Evolutionary conservation across 2,329 filamentous ascomycete genomes (phyloP).

Genomic region (Mariannaea elegans): DNA sequence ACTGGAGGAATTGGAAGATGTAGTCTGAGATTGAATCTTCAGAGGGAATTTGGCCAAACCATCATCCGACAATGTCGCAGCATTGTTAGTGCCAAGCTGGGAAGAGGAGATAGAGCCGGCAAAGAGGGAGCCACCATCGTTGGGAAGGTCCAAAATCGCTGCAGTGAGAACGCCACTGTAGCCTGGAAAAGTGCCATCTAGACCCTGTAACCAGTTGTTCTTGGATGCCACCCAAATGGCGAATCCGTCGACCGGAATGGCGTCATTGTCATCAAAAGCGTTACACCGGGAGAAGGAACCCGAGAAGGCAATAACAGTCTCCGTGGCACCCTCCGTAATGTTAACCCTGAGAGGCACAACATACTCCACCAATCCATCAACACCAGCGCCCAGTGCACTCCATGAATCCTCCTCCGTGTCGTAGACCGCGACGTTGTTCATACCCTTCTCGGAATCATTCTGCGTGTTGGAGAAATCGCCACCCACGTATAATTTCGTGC

Average conservation of each 20-base stretch:
- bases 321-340: slow-evolving; percentile 71
- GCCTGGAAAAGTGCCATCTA: slow-evolving; percentile 70
- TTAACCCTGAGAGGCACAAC: slow-evolving; percentile 85
- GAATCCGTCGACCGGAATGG: slow-evolving; percentile 75
- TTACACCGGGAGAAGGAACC: slow-evolving; percentile 81
- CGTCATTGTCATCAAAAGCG: slow-evolving; percentile 69
- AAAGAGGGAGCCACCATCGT: slow-evolving; percentile 72
- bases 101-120: slow-evolving; percentile 85
- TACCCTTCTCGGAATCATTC: slow-evolving; percentile 65
- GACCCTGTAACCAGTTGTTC: slow-evolving; percentile 87
- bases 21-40: slow-evolving; percentile 53
- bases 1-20: slow-evolving; percentile 46
- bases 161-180: slow-evolving; percentile 79
- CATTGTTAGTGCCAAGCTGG: slow-evolving; percentile 76
- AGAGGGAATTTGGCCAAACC: slow-evolving; percentile 67
- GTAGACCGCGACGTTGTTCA: slow-evolving; percentile 82
- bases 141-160: slow-evolving; percentile 70
- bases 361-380: slow-evolving; percentile 79
- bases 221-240: slow-evolving; percentile 91
- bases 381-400: slow-evolving; percentile 83
- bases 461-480: slow-evolving; percentile 84
- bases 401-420: slow-evolving; percentile 74
- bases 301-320: slow-evolving; percentile 80
- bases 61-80: slow-evolving; percentile 68
- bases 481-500: slow-evolving; percentile 77